These are phyloP conservation scores for Curvularia sp. DNA, from an alignment of 2,329 filamentous ascomycete genomes.

Conservation along the genomic window DNA sequence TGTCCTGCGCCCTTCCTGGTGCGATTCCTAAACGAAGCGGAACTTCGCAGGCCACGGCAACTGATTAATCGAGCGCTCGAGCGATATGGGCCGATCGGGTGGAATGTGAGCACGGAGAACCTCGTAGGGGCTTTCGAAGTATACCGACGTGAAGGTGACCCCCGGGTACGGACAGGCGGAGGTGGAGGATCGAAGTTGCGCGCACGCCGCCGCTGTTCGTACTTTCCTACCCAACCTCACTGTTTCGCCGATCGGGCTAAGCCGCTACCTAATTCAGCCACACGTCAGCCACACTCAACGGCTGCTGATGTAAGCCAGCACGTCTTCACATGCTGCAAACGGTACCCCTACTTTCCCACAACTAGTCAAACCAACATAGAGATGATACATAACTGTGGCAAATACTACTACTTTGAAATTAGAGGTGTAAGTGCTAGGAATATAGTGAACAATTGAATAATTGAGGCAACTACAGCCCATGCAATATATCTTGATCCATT, in stretches of 20 bases:
- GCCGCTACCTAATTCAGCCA: slow-evolving; percentile 13
- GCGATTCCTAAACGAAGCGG: slow-evolving; percentile 8
- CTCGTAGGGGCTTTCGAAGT: not conserved
- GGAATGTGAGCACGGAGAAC: not conserved
- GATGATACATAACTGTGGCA: too few species aligned
- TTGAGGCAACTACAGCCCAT: too few species aligned
- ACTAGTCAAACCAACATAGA: too few species aligned
- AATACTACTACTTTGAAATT: too few species aligned
- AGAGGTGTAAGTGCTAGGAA: too few species aligned
- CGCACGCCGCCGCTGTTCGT: not conserved
- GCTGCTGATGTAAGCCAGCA: slow-evolving; percentile 12
- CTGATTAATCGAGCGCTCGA: not conserved
- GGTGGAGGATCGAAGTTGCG: slow-evolving; percentile 16
- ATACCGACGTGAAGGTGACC: slow-evolving; percentile 12
- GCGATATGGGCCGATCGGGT: slow-evolving; percentile 1
- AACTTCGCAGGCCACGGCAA: slow-evolving; percentile 4
- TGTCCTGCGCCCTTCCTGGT: slow-evolving; percentile 7
- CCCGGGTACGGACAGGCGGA: slow-evolving; percentile 11
- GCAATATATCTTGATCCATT: too few species aligned
- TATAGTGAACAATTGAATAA: too few species aligned
- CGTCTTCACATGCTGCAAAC: slow-evolving; percentile 9
- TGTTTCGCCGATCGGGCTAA: slow-evolving; percentile 17
- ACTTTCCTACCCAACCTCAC: slow-evolving; percentile 14
- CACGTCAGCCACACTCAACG: slow-evolving; percentile 13
- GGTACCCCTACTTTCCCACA: not conserved